Base-by-base conservation (phyloP, 805 yeast species). In the Schwanniomyces polymorphus region DNA sequence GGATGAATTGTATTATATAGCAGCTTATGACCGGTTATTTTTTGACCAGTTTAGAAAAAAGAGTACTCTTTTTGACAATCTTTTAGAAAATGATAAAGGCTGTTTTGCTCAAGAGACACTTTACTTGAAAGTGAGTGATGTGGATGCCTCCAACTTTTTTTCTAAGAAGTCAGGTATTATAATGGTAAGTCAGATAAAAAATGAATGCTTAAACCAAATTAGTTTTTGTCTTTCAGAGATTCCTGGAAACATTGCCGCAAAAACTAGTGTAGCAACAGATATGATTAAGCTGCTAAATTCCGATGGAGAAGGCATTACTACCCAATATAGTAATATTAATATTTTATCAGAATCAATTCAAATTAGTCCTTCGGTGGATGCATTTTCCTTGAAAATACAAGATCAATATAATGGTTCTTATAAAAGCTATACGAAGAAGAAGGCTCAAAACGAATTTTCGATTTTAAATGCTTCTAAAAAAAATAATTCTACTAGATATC, bases 1-100 rank as follows among this genome's bases (percentile, higher is more conserved):
- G n/a, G 55, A 58, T 40, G 71, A 64, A 46, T 23, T 64, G 8
- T 64, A 56, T 42, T 64, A 64, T 43, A 26, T 65, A 37, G 59
- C 60, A 5, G 52, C 49, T 21, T 63, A 60, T 41, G 69, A 65
- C 27, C 51, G 67, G n/a, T 44, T 62, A 18, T 57, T 55, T 38
- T 57, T 39, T 43, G 49, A 54, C 35, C 34, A 35, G 27, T 39
- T 46, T 31, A 40, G 51, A 16, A 47, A 48, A 12, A 33, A 41
- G 35, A 46, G 41, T 27, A 27, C 41, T 8, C 33, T 52, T 11
- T 43, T 42, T 26, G 12, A 44, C 6, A 40, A 45, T 18, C 38
- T 47, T n/a, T 37, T 27, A 17, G 38, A 43, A 11, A 38, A 27
- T 11, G 49, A 46, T n/a, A 41, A 35, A 27, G 41, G 25, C 11